Evolutionary conservation across 768 basidiomycete species (phyloP).

Genomic region (Clitopilus hobsonii): DNA sequence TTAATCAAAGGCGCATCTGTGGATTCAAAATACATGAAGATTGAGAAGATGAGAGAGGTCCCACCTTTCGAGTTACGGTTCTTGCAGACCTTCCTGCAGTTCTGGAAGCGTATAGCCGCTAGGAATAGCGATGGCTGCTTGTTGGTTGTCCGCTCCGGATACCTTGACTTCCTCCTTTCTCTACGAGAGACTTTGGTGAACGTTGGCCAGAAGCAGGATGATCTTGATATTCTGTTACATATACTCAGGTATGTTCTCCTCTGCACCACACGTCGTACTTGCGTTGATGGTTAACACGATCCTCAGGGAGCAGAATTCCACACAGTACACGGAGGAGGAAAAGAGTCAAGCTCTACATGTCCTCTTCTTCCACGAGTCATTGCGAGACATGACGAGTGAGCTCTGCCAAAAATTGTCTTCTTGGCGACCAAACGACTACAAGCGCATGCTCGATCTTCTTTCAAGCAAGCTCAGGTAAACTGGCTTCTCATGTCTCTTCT

Average conservation of each 20-base stretch:
- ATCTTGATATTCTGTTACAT: background rate
- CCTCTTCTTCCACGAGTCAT: background rate
- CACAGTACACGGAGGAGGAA: background rate
- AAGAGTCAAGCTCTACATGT: background rate
- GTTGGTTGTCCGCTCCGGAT: background rate
- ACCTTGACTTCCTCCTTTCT: background rate
- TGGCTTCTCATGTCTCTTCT: background rate
- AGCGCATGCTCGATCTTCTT: background rate
- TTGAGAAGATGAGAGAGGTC: background rate
- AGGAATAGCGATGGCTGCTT: background rate
- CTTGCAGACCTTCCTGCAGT: background rate
- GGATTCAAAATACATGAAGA: background rate
- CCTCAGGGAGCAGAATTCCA: background rate
- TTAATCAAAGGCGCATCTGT: background rate
- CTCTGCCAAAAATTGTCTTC: background rate
- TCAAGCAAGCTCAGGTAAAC: background rate
- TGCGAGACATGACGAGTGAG: background rate
- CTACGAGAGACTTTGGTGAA: background rate
- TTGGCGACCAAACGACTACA: background rate
- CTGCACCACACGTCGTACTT: background rate
- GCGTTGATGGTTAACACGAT: background rate
- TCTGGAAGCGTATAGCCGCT: background rate
- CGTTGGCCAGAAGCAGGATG: background rate
- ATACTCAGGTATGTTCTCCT: background rate
- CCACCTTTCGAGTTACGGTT: background rate